Percentiles rank a stretch among this genome's conserved stretches.
phyloP scores from a whole-genome alignment of 2,329 filamentous ascomycete species.

The Alternaria burnsii region DNA sequence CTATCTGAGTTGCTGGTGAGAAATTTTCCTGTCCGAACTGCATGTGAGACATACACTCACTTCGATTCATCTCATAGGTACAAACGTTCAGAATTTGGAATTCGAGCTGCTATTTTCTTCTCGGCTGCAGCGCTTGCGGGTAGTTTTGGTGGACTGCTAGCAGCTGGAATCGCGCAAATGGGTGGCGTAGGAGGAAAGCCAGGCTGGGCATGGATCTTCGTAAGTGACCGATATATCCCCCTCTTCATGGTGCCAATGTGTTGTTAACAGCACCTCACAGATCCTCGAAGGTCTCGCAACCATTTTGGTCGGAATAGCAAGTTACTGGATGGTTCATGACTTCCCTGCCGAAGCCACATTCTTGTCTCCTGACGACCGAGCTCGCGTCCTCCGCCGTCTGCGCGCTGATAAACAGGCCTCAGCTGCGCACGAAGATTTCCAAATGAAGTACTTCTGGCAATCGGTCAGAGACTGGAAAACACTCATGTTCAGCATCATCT shows the following conservation, averaged over 20 bases:
- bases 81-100: slow-evolving; percentile 77
- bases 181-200: slow-evolving; percentile 63
- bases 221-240: slow-evolving; percentile 27
- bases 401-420: slow-evolving; percentile 75
- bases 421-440: slow-evolving; percentile 79
- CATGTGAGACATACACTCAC: too few relatives aligned
- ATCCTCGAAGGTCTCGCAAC: slow-evolving; percentile 75
- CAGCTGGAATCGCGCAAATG: slow-evolving; percentile 76
- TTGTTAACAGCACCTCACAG: slow-evolving; percentile 16
- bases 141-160: slow-evolving; percentile 77
- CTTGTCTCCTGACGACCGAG: slow-evolving; percentile 73
- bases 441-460: slow-evolving; percentile 74
- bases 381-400: slow-evolving; percentile 75
- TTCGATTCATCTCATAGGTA: slow-evolving; percentile 55
- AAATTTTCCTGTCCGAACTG: too few relatives aligned
- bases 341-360: slow-evolving; percentile 79
- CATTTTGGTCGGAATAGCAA: slow-evolving; percentile 68
- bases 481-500: slow-evolving; percentile 76
- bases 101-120: slow-evolving; percentile 85
- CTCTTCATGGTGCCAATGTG: background rate
- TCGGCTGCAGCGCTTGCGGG: slow-evolving; percentile 81
- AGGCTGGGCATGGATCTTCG: slow-evolving; percentile 58
- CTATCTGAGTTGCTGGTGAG: slow-evolving; percentile 78
- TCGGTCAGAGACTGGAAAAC: slow-evolving; percentile 86
- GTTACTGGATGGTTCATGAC: slow-evolving; percentile 81